Percentiles rank a stretch among this genome's conserved stretches.
These are phyloP conservation scores for Curvularia spicifera DNA, from an alignment of 2,329 filamentous ascomycete species.

Conservation along the genomic window DNA sequence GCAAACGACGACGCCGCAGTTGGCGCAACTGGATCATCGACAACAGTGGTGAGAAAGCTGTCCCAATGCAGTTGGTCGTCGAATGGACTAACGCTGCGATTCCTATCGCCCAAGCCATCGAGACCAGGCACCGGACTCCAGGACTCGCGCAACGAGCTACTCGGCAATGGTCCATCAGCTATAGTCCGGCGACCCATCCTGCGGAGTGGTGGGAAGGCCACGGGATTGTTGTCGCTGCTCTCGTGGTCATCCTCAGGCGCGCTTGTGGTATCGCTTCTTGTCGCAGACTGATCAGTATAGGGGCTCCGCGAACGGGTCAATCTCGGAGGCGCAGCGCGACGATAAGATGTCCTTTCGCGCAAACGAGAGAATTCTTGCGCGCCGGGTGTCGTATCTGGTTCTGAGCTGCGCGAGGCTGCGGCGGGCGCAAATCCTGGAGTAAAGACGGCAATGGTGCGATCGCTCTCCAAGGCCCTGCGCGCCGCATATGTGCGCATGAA, in stretches of 20 bases:
- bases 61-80: slow-evolving; percentile 70
- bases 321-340: slow-evolving; percentile 13
- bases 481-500: slow-evolving; percentile 25
- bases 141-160: slow-evolving; percentile 48
- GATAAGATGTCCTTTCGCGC: slow-evolving; percentile 18
- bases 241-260: slow-evolving; percentile 29
- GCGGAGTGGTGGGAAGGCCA: slow-evolving; percentile 46
- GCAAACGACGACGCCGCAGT: slow-evolving; percentile 84
- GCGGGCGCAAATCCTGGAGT: slow-evolving; percentile 48
- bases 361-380: slow-evolving; percentile 10
- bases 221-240: slow-evolving; percentile 35
- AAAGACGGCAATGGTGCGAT: slow-evolving; percentile 36
- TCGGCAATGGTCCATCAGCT: slow-evolving; percentile 44
- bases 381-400: slow-evolving; percentile 12
- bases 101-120: slow-evolving; percentile 83
- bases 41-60: slow-evolving; percentile 78
- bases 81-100: slow-evolving; percentile 77
- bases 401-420: slow-evolving; percentile 21
- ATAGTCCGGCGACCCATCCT: slow-evolving; percentile 49
- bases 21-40: slow-evolving; percentile 80
- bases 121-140: slow-evolving; percentile 51
- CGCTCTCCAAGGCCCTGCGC: slow-evolving; percentile 18
- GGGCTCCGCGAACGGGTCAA: slow-evolving; percentile 24
- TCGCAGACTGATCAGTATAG: slow-evolving; percentile 8
- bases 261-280: slow-evolving; percentile 13